Evolutionary conservation across 2,329 filamentous ascomycete genomes (phyloP).

Genomic region (Neurospora crassa): DNA sequence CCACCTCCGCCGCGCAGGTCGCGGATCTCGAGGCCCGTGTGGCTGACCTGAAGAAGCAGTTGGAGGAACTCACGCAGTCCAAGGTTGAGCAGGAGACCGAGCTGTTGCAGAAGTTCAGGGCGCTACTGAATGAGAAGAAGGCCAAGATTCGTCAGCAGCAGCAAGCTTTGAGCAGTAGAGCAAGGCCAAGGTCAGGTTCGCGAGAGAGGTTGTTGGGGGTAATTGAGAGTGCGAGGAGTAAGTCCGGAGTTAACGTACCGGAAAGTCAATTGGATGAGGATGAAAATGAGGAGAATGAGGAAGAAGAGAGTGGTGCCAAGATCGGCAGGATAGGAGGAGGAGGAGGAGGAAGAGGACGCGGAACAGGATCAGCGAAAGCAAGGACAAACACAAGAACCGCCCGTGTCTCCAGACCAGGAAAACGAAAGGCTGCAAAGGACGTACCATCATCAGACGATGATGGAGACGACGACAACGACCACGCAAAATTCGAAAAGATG

Average conservation of each 20-base stretch:
- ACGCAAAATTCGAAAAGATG: constrained; percentile 38
- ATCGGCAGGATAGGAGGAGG: neutral
- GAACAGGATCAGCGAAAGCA: neutral
- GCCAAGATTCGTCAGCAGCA: constrained; percentile 69
- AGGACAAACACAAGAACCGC: neutral
- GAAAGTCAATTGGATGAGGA: constrained; percentile 7
- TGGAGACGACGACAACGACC: constrained; percentile 32
- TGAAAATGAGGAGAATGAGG: constrained; percentile 11
- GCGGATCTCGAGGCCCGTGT: constrained; percentile 45
- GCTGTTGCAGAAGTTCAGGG: constrained; percentile 59
- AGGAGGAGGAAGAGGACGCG: neutral
- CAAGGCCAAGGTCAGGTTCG: neutral
- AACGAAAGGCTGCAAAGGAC: constrained; percentile 38
- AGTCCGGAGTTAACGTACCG: constrained; percentile 13
- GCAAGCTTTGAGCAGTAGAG: constrained; percentile 35
- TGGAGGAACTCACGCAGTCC: constrained; percentile 55
- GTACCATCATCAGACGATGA: constrained; percentile 32
- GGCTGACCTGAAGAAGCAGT: constrained; percentile 47
- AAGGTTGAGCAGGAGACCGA: constrained; percentile 59
- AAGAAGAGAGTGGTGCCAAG: constrained; percentile 4
- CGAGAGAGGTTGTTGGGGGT: constrained; percentile 8
- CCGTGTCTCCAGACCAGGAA: constrained; percentile 31
- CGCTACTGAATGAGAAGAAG: constrained; percentile 71
- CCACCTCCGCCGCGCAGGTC: constrained; percentile 30
- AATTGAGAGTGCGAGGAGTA: constrained; percentile 2